phyloP scores from a whole-genome alignment of 2,329 filamentous ascomycete species.

The Alternaria viburni region DNA sequence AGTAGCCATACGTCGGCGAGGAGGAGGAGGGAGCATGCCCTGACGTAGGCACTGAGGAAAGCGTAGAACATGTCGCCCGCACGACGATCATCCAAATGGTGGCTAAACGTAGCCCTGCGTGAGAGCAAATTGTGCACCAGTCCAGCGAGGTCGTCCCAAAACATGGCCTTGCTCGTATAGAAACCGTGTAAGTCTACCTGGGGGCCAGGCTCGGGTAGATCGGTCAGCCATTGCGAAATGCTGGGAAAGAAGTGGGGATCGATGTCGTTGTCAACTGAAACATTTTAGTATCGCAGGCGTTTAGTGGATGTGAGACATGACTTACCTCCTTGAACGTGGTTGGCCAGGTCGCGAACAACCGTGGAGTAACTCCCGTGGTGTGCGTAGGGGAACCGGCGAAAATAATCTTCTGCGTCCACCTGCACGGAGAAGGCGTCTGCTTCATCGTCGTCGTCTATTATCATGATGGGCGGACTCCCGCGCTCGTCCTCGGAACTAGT shows the following conservation, averaged over 20 bases:
- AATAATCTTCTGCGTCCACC: conserved; percentile 35
- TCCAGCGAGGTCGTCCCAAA: conserved; percentile 44
- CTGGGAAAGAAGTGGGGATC: conserved; percentile 33
- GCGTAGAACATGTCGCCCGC: conserved; percentile 33
- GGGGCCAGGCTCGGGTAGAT: conserved; percentile 34
- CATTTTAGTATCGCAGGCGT: conserved; percentile 18
- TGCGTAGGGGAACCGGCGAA: conserved; percentile 41
- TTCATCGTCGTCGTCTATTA: conserved; percentile 46
- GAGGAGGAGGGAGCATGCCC: conserved; percentile 32
- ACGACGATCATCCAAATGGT: conserved; percentile 30
- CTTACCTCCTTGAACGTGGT: conserved; percentile 37
- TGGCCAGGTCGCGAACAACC: conserved; percentile 29
- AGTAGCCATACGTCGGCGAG: conserved; percentile 35
- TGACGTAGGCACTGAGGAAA: conserved; percentile 40
- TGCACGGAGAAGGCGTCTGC: conserved; percentile 21
- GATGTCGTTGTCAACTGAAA: conserved; percentile 19
- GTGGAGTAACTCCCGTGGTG: conserved; percentile 20
- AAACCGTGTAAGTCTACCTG: conserved; percentile 25
- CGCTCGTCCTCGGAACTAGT: conserved; percentile 20
- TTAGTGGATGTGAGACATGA: neutral
- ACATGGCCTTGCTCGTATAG: conserved; percentile 35
- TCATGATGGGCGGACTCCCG: conserved; percentile 46
- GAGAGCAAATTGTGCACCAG: conserved; percentile 36
- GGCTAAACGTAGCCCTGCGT: conserved; percentile 39
- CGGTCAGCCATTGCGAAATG: conserved; percentile 36